phyloP scores from a whole-genome alignment of 1,139 yeast genomes.

The Arxiozyma slooffiae region DNA sequence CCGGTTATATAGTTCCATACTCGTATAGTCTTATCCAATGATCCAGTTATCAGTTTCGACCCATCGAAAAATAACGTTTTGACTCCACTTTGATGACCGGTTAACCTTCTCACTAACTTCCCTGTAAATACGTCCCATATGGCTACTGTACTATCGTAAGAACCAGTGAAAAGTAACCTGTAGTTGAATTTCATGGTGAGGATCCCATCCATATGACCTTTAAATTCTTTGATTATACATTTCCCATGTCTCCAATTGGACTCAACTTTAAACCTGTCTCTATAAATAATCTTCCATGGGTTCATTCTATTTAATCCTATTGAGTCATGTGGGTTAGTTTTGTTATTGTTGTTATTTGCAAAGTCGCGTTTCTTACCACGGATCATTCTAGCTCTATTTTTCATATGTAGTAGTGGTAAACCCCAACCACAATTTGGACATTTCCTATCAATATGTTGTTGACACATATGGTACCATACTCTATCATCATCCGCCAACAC shows the following conservation, averaged over 20 bases:
- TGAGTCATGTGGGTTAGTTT: neutral
- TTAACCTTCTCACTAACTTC: constrained; percentile 60
- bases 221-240: constrained; percentile 53
- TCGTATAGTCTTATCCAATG: constrained; percentile 80
- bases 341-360: neutral
- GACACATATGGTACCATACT: constrained; percentile 98
- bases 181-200: constrained; percentile 76
- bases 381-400: constrained; percentile 25
- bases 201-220: constrained; percentile 83
- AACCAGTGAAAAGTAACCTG: constrained; percentile 76
- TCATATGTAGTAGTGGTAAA: constrained; percentile 79
- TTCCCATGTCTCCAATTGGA: constrained; percentile 88
- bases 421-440: constrained; percentile 99
- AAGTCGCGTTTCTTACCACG: constrained; percentile 2
- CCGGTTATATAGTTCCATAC: constrained; percentile 97
- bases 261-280: constrained; percentile 83
- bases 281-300: constrained; percentile 94
- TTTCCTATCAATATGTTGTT: constrained; percentile 92
- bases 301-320: constrained; percentile 37
- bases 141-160: constrained; percentile 78
- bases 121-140: constrained; percentile 85
- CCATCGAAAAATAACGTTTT: constrained; percentile 76
- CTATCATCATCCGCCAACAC: constrained; percentile 86
- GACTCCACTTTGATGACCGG: constrained; percentile 81
- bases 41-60: constrained; percentile 83